Conservation (phyloP, 2,329 filamentous ascomycete genomes). For the Calonectria pseudoreteaudii region DNA sequence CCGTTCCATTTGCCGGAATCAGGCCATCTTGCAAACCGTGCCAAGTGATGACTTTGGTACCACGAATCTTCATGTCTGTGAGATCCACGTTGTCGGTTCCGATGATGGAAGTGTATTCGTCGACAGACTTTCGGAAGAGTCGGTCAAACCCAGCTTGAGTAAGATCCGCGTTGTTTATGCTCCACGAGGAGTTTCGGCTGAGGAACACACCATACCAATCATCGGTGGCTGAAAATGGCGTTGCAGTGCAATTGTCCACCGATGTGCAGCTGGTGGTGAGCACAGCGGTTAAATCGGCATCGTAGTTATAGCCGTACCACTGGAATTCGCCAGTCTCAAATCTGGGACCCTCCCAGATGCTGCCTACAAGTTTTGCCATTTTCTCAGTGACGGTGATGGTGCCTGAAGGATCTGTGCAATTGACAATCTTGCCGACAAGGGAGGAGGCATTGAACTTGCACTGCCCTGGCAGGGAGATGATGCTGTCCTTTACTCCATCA, state of each 20-base stretch:
- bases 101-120: constrained; percentile 9
- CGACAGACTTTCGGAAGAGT: not conserved
- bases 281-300: not conserved
- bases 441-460: constrained; percentile 50
- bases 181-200: not conserved
- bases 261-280: not conserved
- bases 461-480: constrained; percentile 55
- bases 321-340: not conserved
- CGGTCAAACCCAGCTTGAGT: not conserved
- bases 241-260: not conserved
- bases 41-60: constrained; percentile 55
- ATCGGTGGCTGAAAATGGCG: not conserved
- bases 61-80: constrained; percentile 42
- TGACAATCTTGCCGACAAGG: not conserved
- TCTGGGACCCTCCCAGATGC: constrained; percentile 3
- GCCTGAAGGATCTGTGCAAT: not conserved
- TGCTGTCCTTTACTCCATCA: constrained; percentile 60
- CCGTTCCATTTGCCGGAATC: not conserved
- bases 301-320: constrained; percentile 8
- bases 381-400: not conserved
- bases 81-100: constrained; percentile 45
- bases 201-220: constrained; percentile 1
- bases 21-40: constrained; percentile 45
- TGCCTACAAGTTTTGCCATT: not conserved
- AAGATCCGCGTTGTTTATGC: not conserved